Conservation (phyloP, 805 yeast genomes). For the Cyberlindnera xylosilytica region DNA sequence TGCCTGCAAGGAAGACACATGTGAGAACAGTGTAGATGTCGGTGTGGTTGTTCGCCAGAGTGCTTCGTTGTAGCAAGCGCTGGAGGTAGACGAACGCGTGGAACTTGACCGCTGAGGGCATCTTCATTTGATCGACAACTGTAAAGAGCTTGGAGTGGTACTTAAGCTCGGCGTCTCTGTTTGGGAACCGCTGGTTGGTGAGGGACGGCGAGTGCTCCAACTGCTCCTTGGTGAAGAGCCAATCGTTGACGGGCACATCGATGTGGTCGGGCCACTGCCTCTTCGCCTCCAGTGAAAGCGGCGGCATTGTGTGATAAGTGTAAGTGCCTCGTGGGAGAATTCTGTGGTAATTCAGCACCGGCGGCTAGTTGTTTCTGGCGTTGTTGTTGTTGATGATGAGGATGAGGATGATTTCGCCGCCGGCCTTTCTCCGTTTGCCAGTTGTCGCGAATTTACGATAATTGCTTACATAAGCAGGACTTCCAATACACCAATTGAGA, state of each 20-base stretch:
- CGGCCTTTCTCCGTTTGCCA: no score
- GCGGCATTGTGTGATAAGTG: no score
- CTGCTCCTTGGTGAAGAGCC: slow-evolving; percentile 20
- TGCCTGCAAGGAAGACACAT: slow-evolving; percentile 20
- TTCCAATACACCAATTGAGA: no score
- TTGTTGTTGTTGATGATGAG: no score
- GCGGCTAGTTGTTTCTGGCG: no score
- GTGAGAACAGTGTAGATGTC: slow-evolving; percentile 3
- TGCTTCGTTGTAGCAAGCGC: slow-evolving; percentile 21
- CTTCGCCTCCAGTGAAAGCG: not conserved
- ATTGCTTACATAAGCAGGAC: no score
- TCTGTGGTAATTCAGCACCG: no score
- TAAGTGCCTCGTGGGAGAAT: no score
- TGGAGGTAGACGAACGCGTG: slow-evolving; percentile 15
- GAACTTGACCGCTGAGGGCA: slow-evolving; percentile 1
- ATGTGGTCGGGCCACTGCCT: slow-evolving; percentile 21
- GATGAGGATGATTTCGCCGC: no score
- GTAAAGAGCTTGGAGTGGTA: slow-evolving; percentile 1
- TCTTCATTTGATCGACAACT: not conserved
- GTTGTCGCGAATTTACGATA: no score
- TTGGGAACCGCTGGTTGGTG: not conserved
- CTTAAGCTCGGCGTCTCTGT: not conserved
- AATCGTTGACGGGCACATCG: slow-evolving; percentile 17
- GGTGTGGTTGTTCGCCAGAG: not conserved
- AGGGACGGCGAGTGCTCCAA: slow-evolving; percentile 8